Evolutionary conservation across 2,329 filamentous ascomycete genomes (phyloP).

Genomic region (Ceratocystis cubensis): DNA sequence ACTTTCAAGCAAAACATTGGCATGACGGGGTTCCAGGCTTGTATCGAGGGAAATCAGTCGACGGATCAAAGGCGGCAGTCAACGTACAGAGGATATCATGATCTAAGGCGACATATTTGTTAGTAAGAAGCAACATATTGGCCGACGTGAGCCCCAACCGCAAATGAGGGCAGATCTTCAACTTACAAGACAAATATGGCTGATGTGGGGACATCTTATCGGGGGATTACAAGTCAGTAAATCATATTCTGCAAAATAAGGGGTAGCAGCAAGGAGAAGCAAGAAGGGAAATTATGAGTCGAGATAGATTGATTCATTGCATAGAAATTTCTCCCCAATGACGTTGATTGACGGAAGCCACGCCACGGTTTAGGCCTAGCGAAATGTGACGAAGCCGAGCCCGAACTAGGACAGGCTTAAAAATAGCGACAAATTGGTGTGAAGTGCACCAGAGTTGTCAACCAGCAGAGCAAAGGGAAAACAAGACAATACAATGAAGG

Average conservation of each 20-base stretch:
- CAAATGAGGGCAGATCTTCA: constrained; percentile 8
- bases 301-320: not conserved
- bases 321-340: not conserved
- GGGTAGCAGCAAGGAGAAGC: not conserved
- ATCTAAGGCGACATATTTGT: constrained; percentile 24
- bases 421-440: not conserved
- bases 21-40: not conserved
- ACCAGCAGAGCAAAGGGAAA: not conserved
- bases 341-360: not conserved
- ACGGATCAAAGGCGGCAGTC: not conserved
- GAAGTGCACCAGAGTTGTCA: not conserved
- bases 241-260: not conserved
- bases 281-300: not conserved
- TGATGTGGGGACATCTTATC: constrained; percentile 30
- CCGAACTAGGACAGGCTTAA: not conserved
- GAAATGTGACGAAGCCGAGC: not conserved
- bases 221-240: constrained; percentile 7
- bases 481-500: not conserved
- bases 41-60: not conserved
- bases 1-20: not conserved
- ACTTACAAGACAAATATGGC: constrained; percentile 37
- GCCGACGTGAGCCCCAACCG: not conserved
- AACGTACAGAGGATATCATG: constrained; percentile 30
- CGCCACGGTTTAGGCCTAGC: not conserved
- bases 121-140: not conserved